Conservation (phyloP, 208 protist species). For the Trypanosoma conorhini region DNA sequence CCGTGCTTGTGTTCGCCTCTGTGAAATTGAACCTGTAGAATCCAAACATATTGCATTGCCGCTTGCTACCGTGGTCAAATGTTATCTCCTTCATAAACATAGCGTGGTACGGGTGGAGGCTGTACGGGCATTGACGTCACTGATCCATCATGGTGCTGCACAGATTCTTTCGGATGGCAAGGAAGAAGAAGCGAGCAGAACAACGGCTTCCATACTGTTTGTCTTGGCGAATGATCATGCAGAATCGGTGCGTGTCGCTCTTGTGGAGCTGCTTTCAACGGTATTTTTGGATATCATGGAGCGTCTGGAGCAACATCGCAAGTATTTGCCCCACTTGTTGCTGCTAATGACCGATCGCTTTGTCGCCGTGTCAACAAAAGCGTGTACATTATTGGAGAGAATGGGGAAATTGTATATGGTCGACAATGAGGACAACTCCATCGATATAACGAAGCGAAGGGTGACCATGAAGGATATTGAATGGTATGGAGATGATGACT, state of each 20-base stretch:
- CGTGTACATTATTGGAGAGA: conserved; percentile 47
- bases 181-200: conserved; percentile 64
- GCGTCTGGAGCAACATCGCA: conserved; percentile 75
- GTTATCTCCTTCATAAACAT: conserved; percentile 86
- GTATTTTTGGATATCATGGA: conserved; percentile 79
- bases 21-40: conserved; percentile 73
- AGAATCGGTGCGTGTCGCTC: conserved; percentile 63
- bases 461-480: conserved; percentile 92
- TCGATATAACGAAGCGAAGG: conserved; percentile 74
- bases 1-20: conserved; percentile 61
- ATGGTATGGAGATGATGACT: conserved; percentile 92
- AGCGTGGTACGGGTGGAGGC: conserved; percentile 70
- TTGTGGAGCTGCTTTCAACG: conserved; percentile 56
- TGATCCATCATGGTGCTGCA: conserved; percentile 72
- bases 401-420: conserved; percentile 78
- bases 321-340: conserved; percentile 81
- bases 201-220: conserved; percentile 60
- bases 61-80: conserved; percentile 71
- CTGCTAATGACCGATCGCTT: conserved; percentile 76
- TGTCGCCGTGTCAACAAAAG: conserved; percentile 48
- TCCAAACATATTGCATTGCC: conserved; percentile 63
- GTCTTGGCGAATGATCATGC: conserved; percentile 85
- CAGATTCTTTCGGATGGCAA: conserved; percentile 66
- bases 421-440: conserved; percentile 90
- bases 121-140: conserved; percentile 48